Evolutionary conservation across 2,329 filamentous ascomycete species (phyloP), one percentile per base, ranked within the genome.

Genomic region (Monosporascus sp.): DNA sequence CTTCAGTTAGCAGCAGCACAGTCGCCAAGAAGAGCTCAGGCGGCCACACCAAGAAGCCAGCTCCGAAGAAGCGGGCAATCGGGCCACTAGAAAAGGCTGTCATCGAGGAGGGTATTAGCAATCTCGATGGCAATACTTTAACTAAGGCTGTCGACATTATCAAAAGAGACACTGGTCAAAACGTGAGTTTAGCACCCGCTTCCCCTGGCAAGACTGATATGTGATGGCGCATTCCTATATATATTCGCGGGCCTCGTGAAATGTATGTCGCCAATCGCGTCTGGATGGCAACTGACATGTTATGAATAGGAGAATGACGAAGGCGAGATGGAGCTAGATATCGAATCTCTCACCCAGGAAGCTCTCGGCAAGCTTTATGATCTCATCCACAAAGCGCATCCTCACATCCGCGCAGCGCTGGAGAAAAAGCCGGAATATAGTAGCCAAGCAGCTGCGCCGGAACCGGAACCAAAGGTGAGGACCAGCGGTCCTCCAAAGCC

Each of bases 61-160:
- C 70, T 0, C 58, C 65, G 0, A 79, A 76, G 55, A 85, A 82
- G 63, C 75, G 79, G n/a, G 80, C 80, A 51, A 82, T 89, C 64
- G 83, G 90, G 45, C 86, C 83, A 54, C 79, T 87, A 3, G 91
- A 99, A 72, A 97, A 97, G 76, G 90, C 94, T 53, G 83, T 92
- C 59, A 95, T 99, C 53, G 93, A 90, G 1, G 86, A 87, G 54
- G 88, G 89, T 15, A 94, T 96, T 58, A 88, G 87, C 62, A 85
- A 86, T 57, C 83, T 97, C 53, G 85, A 91, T 18, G 87, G 88
- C 48, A 77, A 79, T n/a, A 85, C 90, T 60, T 87, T 96, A 65
- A 81, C 86, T 48, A 83, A 84, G 60, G 90, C 93, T 0, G 89
- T 97, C 35, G 84, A 88, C 55, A 92, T 97, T 57, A 97, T 99